Conservation (phyloP, 192 early-diverging fungal genomes). For the Linnemannia schmuckeri region DNA sequence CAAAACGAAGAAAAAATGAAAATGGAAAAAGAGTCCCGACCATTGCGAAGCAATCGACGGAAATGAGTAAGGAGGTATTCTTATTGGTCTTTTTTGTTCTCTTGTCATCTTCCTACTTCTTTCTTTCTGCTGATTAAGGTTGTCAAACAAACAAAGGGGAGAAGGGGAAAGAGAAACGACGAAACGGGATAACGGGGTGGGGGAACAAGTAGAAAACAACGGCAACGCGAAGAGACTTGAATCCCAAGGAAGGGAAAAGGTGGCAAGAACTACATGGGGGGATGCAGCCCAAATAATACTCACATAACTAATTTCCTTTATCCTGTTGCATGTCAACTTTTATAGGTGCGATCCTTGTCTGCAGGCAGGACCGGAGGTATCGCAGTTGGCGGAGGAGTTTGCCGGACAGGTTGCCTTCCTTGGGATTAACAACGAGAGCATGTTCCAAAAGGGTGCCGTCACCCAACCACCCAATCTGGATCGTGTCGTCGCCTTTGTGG, state of each 20-base stretch:
- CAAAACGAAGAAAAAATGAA: background rate
- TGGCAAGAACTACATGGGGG: background rate
- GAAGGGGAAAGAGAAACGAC: background rate
- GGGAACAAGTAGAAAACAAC: background rate
- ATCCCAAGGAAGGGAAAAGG: background rate
- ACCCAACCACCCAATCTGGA: constrained; percentile 48
- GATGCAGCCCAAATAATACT: background rate
- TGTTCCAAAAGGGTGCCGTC: constrained; percentile 17
- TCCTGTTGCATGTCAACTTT: background rate
- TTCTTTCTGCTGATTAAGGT: constrained; percentile 4
- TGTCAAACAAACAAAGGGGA: background rate
- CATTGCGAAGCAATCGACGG: background rate
- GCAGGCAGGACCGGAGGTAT: constrained; percentile 41
- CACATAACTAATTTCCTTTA: background rate
- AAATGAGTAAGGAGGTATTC: background rate
- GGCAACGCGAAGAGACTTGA: background rate
- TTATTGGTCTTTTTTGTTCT: background rate
- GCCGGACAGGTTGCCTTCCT: constrained; percentile 39
- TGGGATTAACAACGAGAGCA: constrained; percentile 53
- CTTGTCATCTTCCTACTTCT: background rate
- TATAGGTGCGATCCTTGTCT: constrained; percentile 52
- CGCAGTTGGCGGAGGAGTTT: constrained; percentile 49
- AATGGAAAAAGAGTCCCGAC: background rate
- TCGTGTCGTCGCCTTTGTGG: constrained; percentile 26
- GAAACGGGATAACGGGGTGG: background rate